Base-by-base conservation (phyloP, 2,329 filamentous ascomycete species). In the Paraphaeosphaeria sporulosa region DNA sequence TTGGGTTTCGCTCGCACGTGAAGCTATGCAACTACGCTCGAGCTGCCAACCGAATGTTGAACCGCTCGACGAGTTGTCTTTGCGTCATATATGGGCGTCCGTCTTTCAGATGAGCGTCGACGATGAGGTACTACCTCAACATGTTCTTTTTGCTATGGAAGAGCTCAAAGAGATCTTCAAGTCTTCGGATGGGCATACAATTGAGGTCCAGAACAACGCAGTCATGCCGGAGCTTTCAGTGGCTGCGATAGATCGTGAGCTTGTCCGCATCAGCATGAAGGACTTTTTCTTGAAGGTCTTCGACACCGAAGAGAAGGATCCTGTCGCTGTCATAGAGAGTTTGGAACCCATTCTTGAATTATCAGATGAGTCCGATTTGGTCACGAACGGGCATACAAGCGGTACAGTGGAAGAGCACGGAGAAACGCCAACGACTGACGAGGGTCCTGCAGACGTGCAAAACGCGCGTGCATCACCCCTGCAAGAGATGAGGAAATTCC, bases 221-320 rank as follows among this genome's bases (percentile, higher is more conserved):
- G 86, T 94, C 21, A 96, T 99, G 89, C 88, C 93, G 0, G 91
- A 95, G 63, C 86, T 99, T 52, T 97, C 94, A 0, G 80, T 88
- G 2, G 85, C 86, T n/a, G 92, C 93, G 0, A 89, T 95, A 8
- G 94, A 98, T 64, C 89, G 93, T 57, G 94, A 99, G 74, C 90
- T 97, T 27, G 94, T 92, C 13, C 93, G 94, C 70, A 84, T 98
- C 36, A 97, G 92, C 15, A 98, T 94, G 0, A 95, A 96, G 87
- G 94, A 97, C 72, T 98, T 98, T 76, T 98, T 99, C 77, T 84
- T 93, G 53, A 92, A 89, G 40, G 86, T 99, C 0, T 98, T 98
- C 74, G 90, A 92, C 61, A 89, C 93, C 40, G 90, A 95, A 59
- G 86, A 89, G 60, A 88, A 90, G 49, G 90, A 97, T 67, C 92